Evolutionary conservation across 352 stramenopile species (phyloP).

Genomic region (Globisporangium spinosum): DNA sequence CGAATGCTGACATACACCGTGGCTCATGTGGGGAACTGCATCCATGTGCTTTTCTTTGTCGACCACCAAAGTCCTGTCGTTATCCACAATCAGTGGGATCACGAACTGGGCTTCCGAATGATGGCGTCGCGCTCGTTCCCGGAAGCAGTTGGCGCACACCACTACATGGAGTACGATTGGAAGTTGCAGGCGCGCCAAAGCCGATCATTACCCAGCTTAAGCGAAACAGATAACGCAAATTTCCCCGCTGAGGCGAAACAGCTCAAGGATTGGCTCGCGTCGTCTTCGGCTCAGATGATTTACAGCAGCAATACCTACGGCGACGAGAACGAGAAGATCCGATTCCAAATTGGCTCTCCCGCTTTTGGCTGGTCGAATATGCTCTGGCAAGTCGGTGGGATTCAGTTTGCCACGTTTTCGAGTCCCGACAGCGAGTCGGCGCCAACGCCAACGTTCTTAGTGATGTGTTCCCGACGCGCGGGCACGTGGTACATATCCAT

Average conservation of each 20-base stretch:
- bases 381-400: constrained; percentile 76
- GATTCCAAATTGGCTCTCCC: constrained; percentile 68
- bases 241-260: background rate
- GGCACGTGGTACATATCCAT: constrained; percentile 69
- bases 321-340: constrained; percentile 23
- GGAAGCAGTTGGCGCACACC: constrained; percentile 45
- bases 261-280: constrained; percentile 37
- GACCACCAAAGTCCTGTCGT: constrained; percentile 62
- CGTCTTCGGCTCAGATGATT: constrained; percentile 18
- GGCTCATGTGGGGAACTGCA: constrained; percentile 37
- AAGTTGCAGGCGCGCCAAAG: constrained; percentile 26
- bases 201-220: constrained; percentile 1
- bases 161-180: constrained; percentile 82
- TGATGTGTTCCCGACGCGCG: constrained; percentile 62
- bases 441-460: constrained; percentile 46
- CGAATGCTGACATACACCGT: constrained; percentile 74
- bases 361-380: constrained; percentile 71
- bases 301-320: constrained; percentile 5
- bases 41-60: constrained; percentile 66
- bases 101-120: constrained; percentile 46
- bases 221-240: background rate
- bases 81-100: constrained; percentile 63
- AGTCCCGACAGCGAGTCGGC: constrained; percentile 15
- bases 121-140: constrained; percentile 40
- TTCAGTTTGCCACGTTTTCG: constrained; percentile 75